phyloP scores from a whole-genome alignment of 805 yeast species.

The Metschnikowia kofuensis region DNA sequence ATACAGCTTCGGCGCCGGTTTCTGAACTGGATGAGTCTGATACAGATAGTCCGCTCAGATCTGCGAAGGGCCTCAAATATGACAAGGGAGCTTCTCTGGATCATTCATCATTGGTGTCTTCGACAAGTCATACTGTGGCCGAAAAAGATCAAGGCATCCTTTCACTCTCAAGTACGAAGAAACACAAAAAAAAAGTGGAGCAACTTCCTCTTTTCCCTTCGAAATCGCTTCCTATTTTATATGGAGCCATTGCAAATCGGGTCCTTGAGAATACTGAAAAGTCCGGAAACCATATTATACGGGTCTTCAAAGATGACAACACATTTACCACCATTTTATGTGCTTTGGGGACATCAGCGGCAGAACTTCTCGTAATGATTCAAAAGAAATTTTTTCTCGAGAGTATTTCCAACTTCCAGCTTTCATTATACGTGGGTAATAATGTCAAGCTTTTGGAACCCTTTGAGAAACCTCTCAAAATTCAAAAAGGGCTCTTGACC shows the following conservation, averaged over 20 bases:
- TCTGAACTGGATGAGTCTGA: slow-evolving; percentile 15
- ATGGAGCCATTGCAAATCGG: slow-evolving; percentile 22
- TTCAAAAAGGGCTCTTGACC: slow-evolving; percentile 69
- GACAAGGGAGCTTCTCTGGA: neutral
- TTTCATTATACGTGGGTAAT: slow-evolving; percentile 74
- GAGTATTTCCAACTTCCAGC: slow-evolving; percentile 66
- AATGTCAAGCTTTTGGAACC: slow-evolving; percentile 68
- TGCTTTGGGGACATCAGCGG: slow-evolving; percentile 71
- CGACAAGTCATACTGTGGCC: neutral
- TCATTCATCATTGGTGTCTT: slow-evolving; percentile 3
- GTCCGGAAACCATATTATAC: slow-evolving; percentile 45
- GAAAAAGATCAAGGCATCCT: neutral
- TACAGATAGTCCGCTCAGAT: neutral
- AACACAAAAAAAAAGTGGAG: slow-evolving; percentile 9
- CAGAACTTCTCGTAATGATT: slow-evolving; percentile 66
- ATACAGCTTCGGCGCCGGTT: slow-evolving; percentile 7
- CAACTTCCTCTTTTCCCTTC: slow-evolving; percentile 11
- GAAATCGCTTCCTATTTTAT: slow-evolving; percentile 29
- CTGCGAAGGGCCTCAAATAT: neutral
- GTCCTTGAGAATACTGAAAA: neutral
- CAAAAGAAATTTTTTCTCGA: slow-evolving; percentile 77
- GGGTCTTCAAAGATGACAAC: slow-evolving; percentile 81
- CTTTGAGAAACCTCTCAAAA: slow-evolving; percentile 71
- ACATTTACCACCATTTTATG: slow-evolving; percentile 82
- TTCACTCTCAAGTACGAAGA: slow-evolving; percentile 3